phyloP scores from a whole-genome alignment of 179 eudicot species.

The Monotropa hypopitys region DNA sequence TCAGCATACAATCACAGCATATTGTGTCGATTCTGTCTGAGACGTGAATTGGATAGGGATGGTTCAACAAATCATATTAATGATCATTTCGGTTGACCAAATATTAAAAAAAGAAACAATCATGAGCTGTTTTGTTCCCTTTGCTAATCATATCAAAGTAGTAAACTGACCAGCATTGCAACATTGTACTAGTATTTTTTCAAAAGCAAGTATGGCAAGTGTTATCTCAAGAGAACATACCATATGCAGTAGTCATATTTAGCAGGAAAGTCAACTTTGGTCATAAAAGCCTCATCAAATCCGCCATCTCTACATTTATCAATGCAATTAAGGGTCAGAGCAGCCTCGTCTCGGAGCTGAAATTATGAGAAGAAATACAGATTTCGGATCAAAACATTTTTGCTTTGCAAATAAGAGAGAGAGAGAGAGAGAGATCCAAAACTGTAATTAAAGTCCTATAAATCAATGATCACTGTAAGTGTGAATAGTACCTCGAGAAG shows the following conservation, averaged over 20 bases:
- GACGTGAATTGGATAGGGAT: background rate
- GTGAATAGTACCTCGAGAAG: constrained; percentile 48
- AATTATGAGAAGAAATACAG: constrained; percentile 10
- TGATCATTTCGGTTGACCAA: background rate
- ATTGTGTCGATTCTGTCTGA: background rate
- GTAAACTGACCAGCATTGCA: background rate
- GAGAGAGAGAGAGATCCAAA: background rate
- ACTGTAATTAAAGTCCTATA: background rate
- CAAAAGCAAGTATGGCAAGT: background rate
- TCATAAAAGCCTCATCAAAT: constrained; percentile 72
- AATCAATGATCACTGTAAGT: background rate
- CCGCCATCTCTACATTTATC: constrained; percentile 62
- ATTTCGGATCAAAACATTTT: constrained; percentile 4
- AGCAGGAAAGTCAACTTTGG: constrained; percentile 67
- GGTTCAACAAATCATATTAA: background rate
- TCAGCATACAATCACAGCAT: background rate
- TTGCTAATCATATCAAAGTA: background rate
- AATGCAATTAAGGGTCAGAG: constrained; percentile 43
- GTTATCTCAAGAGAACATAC: constrained; percentile 17
- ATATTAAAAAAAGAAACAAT: background rate
- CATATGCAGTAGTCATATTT: constrained; percentile 79
- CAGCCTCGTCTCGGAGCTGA: constrained; percentile 79
- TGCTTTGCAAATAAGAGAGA: constrained; percentile 1
- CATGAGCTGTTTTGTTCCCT: background rate
- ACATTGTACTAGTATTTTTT: background rate